Evolutionary conservation across 2,329 filamentous ascomycete species (phyloP).

Genomic region (Lachnellula arida): DNA sequence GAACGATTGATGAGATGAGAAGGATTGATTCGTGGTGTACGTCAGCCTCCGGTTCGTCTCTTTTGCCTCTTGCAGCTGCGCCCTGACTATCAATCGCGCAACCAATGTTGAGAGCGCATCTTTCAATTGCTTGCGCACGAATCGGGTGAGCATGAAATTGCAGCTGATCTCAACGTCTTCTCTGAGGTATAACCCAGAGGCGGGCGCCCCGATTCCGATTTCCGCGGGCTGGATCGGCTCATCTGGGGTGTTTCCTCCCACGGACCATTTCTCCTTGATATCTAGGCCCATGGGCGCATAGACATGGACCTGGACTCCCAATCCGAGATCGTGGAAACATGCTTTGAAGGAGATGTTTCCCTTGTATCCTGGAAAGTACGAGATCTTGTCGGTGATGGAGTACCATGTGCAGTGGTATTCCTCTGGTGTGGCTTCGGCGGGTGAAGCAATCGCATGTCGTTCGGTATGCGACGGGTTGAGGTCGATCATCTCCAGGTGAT

Average conservation of each 20-base stretch:
- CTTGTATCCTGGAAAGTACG: constrained; percentile 62
- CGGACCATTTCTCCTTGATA: constrained; percentile 70
- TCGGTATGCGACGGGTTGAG: constrained; percentile 77
- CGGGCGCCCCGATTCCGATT: constrained; percentile 59
- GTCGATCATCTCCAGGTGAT: constrained; percentile 73
- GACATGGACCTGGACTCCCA: constrained; percentile 73
- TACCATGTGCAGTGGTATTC: constrained; percentile 75
- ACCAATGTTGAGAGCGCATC: constrained; percentile 70
- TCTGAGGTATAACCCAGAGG: constrained; percentile 67
- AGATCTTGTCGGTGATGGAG: constrained; percentile 69
- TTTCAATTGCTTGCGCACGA: constrained; percentile 77
- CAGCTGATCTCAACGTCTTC: constrained; percentile 81
- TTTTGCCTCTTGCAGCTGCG: constrained; percentile 33
- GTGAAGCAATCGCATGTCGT: constrained; percentile 61
- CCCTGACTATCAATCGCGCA: constrained; percentile 51
- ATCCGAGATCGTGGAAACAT: constrained; percentile 69
- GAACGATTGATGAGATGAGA: background rate
- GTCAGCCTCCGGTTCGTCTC: constrained; percentile 20
- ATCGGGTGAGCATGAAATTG: constrained; percentile 67
- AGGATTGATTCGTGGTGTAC: constrained; percentile 3
- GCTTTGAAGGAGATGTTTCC: constrained; percentile 73
- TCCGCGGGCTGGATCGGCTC: constrained; percentile 63
- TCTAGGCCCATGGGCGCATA: constrained; percentile 79
- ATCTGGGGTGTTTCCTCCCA: constrained; percentile 65
- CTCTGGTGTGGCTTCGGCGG: constrained; percentile 61